Evolutionary conservation across 257 asterid species (phyloP).

Genomic region (Solanum rostratum): DNA sequence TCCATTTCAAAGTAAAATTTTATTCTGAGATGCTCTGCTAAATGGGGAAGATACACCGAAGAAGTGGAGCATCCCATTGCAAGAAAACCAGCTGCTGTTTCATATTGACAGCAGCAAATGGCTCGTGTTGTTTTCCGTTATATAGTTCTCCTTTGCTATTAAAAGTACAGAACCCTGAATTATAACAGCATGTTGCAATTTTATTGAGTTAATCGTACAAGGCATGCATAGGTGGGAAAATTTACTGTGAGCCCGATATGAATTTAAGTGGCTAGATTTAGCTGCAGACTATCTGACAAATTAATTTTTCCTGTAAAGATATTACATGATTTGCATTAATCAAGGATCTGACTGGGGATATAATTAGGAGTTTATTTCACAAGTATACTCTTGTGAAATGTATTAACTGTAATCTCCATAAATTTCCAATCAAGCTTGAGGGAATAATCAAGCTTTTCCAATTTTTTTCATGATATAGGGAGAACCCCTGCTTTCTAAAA

Average conservation of each 20-base stretch:
- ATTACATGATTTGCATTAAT: neutral
- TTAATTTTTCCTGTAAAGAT: neutral
- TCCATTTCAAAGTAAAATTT: neutral
- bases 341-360: neutral
- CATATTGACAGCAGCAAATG: neutral
- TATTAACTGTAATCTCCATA: neutral
- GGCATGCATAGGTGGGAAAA: neutral
- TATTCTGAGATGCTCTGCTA: neutral
- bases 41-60: neutral
- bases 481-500: neutral
- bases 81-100: neutral
- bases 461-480: neutral
- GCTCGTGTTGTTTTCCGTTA: neutral
- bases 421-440: neutral
- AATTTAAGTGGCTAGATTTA: neutral
- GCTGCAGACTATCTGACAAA: neutral
- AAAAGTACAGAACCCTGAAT: neutral
- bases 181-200: neutral
- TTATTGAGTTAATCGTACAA: neutral
- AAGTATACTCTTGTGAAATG: neutral
- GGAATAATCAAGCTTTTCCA: neutral
- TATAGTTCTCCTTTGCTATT: neutral
- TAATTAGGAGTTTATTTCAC: neutral
- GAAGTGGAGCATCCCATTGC: neutral
- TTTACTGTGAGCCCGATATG: neutral